Conservation (phyloP, 2,329 filamentous ascomycete species). For the Pyrenophora seminiperda region DNA sequence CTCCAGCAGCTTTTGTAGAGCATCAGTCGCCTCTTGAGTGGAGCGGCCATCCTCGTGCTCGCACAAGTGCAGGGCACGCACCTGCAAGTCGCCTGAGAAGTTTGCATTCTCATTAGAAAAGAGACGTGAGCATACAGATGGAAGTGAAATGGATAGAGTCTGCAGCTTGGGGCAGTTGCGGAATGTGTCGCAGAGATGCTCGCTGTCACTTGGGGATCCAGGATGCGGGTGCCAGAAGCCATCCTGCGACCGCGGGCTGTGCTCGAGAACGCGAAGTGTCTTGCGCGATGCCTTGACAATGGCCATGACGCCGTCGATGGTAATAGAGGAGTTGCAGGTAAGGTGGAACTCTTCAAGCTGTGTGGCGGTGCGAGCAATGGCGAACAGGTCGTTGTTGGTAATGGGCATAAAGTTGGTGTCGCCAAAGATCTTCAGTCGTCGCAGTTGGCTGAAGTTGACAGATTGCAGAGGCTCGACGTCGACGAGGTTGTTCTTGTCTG, state of each 20-base stretch:
- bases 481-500: slow-evolving; percentile 47
- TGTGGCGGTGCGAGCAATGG: slow-evolving; percentile 58
- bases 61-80: slow-evolving; percentile 57
- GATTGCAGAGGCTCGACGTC: slow-evolving; percentile 54
- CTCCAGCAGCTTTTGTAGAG: slow-evolving; percentile 49
- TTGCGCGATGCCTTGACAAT: slow-evolving; percentile 56
- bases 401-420: slow-evolving; percentile 60
- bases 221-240: slow-evolving; percentile 59
- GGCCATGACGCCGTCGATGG: slow-evolving; percentile 59
- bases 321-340: slow-evolving; percentile 59
- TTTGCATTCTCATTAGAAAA: slow-evolving; percentile 53
- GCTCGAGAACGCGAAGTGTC: slow-evolving; percentile 58
- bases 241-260: slow-evolving; percentile 59
- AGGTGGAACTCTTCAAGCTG: slow-evolving; percentile 60
- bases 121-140: slow-evolving; percentile 54
- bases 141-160: slow-evolving; percentile 56
- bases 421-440: slow-evolving; percentile 60
- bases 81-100: slow-evolving; percentile 56
- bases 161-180: slow-evolving; percentile 54
- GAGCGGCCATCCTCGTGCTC: slow-evolving; percentile 47
- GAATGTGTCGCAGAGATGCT: slow-evolving; percentile 57
- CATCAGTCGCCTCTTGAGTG: slow-evolving; percentile 42
- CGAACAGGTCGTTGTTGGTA: slow-evolving; percentile 55
- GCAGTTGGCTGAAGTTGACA: slow-evolving; percentile 57
- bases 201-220: slow-evolving; percentile 50